Evolutionary conservation across 257 asterid genomes (phyloP), one percentile per base, ranked within the genome.

Genomic region (Penstemon davidsonii): DNA sequence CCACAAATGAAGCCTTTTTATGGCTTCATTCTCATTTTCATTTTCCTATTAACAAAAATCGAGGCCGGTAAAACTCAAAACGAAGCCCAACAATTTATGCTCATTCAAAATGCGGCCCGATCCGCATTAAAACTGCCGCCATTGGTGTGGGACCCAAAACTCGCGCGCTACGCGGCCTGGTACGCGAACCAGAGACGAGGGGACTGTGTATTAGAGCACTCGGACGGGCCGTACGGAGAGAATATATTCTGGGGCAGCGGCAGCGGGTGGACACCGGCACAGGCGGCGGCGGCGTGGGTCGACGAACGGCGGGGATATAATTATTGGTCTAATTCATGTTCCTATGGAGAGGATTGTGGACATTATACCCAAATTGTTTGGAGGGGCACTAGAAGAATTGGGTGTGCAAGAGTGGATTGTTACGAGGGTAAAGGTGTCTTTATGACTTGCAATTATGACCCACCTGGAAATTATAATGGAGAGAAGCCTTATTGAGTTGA

Each of bases 311-410:
- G 62, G 62, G 53, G 54, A 44, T 77, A 77, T 33, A 69, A 53
- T 15, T 73, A 77, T 44, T 15, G 15, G 62, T 51, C 64, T 0
- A 78, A 78, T 42, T 65, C 76, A 45, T 78, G 82, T 38, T 76
- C 68, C 3, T 7, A 6, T 12, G 79, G 79, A 37, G 44, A 69
- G 49, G 33, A 38, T 47, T 78, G 82, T 61, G 82, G 82, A 37
- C 82, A 78, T 55, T 78, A 78, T 50, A 78, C 82, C n/a, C 82
- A 78, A 63, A 78, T 78, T 53, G 82, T 78, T 3, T 78, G 82
- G 82, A 78, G 60, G 36, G 13, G 42, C 3, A 78, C 82, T 0
- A 73, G 49, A 57, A 63, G 74, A 18, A 55, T 74, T 7, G 82
- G 82, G n/a, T 78, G 82, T 55, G 79, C 82, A 5, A 64, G 82